Evolutionary conservation across 805 yeast species (phyloP), one percentile per base, ranked within the genome.

Genomic region (Candida fluviatilis): DNA sequence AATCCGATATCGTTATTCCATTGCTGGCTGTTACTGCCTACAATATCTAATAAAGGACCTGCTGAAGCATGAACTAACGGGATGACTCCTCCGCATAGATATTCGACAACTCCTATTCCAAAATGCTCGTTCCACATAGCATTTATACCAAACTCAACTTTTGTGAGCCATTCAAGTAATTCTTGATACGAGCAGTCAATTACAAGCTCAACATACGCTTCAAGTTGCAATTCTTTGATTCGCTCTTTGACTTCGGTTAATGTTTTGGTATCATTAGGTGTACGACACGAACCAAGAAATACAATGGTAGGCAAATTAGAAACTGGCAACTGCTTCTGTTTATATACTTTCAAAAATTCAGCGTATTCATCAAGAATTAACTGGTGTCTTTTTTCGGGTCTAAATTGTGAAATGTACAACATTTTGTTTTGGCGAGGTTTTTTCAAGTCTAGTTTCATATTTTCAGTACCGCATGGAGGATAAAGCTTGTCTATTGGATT

Each of bases 51-150:
- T 30, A 76, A 70, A 7, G 99, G 99, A 1, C 99, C 99, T 0
- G 96, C 99, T 37, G 95, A 84, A 3, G 95, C 95, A 61, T 95
- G 98, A 3, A 80, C 93, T 2, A 93, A 64, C 1, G 99, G 97
- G 13, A 93, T 77, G 18, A 84, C 72, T 0, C 97, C 98, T 38
- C 84, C 75, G 2, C 91, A 82, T 64, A 85, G 69, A 56, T 89
- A 87, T 60, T 93, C 99, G 5, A 93, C 99, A 4, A 93, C 91
- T 1, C 96, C 91, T 52, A 93, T 93, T 14, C 99, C 99, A 59
- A 93, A 93, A 65, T 93, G 99, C 66, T 93, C 99, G 62, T 93
- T 93, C 99, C 99, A 93, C 99, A 93, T 93, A 21, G 95, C 89
- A 53, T 93, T 91, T 28, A 93, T 67, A 4, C 99, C 99, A 52